A percentile compares a stretch with the other conserved stretches of the same genome.
Evolutionary conservation across 257 asterid species (phyloP).

Genomic region (Galeopsis tetrahit): DNA sequence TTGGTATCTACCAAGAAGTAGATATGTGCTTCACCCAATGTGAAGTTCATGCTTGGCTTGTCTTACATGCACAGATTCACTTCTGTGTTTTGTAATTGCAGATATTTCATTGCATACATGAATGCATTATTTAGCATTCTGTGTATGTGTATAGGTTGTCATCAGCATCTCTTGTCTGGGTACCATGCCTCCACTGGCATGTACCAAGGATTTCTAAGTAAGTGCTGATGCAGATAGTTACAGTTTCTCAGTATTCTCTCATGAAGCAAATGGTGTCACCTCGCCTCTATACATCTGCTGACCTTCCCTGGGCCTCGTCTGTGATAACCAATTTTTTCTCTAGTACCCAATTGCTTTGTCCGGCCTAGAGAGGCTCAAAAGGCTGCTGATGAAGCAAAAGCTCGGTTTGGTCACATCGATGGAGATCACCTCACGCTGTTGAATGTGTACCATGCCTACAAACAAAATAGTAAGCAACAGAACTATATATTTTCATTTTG

Average conservation of each 20-base stretch:
- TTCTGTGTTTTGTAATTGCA: conserved; percentile 46
- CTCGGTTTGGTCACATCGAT: conserved; percentile 92
- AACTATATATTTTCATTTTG: background rate
- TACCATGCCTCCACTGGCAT: conserved; percentile 86
- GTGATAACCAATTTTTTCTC: conserved; percentile 98
- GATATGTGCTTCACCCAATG: conserved; percentile 42
- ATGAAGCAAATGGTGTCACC: conserved; percentile 95
- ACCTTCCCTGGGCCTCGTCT: conserved; percentile 99
- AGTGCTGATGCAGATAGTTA: conserved; percentile 99
- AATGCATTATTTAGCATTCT: conserved; percentile 33
- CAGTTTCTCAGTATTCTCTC: conserved; percentile 99
- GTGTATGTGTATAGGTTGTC: conserved; percentile 78
- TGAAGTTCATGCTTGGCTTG: conserved; percentile 46
- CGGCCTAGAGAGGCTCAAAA: conserved; percentile 99
- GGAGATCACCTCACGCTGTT: conserved; percentile 94
- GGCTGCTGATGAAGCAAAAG: conserved; percentile 99
- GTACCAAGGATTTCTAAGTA: conserved; percentile 86
- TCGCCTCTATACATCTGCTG: conserved; percentile 99
- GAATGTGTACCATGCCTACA: conserved; percentile 95
- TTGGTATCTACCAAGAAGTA: conserved; percentile 36
- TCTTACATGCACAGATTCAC: conserved; percentile 45
- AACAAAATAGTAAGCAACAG: conserved; percentile 76
- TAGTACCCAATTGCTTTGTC: conserved; percentile 99
- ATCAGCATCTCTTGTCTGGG: conserved; percentile 97
- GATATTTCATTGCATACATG: conserved; percentile 52